Percentiles rank a stretch among this genome's conserved stretches.
These are phyloP conservation scores for Mentha longifolia DNA, from an alignment of 257 asterid genomes.

Conservation along the genomic window DNA sequence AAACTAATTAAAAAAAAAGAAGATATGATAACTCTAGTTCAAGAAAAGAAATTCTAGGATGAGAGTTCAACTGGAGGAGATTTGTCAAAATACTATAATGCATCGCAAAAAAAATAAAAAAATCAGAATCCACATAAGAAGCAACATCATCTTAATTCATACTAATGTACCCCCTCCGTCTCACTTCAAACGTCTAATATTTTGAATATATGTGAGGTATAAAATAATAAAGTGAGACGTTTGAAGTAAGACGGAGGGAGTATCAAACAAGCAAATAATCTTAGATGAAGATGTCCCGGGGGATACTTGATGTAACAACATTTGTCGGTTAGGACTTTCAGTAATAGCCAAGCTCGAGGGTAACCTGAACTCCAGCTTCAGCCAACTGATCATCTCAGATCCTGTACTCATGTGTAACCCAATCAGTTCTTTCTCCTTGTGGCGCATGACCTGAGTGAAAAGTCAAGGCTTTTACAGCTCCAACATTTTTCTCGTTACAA, in stretches of 20 bases:
- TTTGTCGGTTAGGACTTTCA: not conserved
- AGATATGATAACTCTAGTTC: not conserved
- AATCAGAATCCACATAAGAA: not conserved
- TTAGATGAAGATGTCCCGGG: not conserved
- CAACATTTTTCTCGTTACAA: constrained; percentile 48
- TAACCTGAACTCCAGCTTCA: constrained; percentile 69
- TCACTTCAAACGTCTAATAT: no score
- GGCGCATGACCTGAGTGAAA: constrained; percentile 82
- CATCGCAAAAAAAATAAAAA: no score
- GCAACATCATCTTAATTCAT: not conserved
- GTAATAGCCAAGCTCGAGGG: not conserved
- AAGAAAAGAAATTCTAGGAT: not conserved
- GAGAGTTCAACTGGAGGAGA: not conserved
- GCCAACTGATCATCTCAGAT: constrained; percentile 55
- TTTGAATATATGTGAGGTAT: no score
- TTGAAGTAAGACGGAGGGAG: no score
- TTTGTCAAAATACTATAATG: not conserved
- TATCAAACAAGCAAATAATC: not conserved
- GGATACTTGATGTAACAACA: not conserved
- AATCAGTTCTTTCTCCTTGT: constrained; percentile 73
- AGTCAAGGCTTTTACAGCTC: constrained; percentile 75
- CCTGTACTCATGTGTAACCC: constrained; percentile 79
- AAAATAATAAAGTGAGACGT: no score
- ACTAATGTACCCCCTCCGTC: no score
- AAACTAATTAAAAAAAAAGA: not conserved